These are phyloP conservation scores for Umbilicus rupestris DNA, from an alignment of 164 flowering plant species.

Conservation along the genomic window DNA sequence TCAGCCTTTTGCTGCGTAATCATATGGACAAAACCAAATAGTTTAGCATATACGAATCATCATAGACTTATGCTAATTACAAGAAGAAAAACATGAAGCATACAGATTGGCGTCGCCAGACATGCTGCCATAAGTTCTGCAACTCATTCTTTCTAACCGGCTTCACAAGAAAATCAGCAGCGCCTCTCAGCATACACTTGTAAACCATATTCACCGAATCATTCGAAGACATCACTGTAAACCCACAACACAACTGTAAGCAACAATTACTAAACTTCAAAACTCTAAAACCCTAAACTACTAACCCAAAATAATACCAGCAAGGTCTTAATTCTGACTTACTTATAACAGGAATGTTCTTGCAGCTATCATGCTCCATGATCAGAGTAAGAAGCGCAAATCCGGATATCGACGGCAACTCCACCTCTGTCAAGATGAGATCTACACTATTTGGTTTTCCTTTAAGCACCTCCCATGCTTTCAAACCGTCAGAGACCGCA, in stretches of 20 bases:
- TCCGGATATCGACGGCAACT: slow-evolving; percentile 81
- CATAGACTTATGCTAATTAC: neutral
- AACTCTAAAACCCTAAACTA: too few species aligned
- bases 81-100: slow-evolving; percentile 14
- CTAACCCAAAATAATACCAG: too few species aligned
- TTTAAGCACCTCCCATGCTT: slow-evolving; percentile 85
- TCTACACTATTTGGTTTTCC: slow-evolving; percentile 58
- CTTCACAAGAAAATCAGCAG: slow-evolving; percentile 90
- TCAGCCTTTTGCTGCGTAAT: slow-evolving; percentile 30
- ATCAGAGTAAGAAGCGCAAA: slow-evolving; percentile 68
- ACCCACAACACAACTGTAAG: neutral
- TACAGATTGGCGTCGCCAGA: slow-evolving; percentile 91
- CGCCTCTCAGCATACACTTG: slow-evolving; percentile 91
- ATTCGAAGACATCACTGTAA: slow-evolving; percentile 89
- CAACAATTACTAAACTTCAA: neutral
- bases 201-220: slow-evolving; percentile 72
- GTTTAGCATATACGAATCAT: neutral
- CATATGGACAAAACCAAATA: neutral
- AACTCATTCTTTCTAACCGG: slow-evolving; percentile 89
- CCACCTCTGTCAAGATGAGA: slow-evolving; percentile 80
- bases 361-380: slow-evolving; percentile 78
- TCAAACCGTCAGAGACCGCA: slow-evolving; percentile 77
- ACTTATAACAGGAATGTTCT: slow-evolving; percentile 94
- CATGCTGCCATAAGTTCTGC: slow-evolving; percentile 95
- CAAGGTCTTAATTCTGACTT: slow-evolving; percentile 15